A percentile compares a stretch with the other conserved stretches of the same genome.
Evolutionary conservation across 2,329 filamentous ascomycete genomes (phyloP).

Genomic region (Ilyonectria destructans): DNA sequence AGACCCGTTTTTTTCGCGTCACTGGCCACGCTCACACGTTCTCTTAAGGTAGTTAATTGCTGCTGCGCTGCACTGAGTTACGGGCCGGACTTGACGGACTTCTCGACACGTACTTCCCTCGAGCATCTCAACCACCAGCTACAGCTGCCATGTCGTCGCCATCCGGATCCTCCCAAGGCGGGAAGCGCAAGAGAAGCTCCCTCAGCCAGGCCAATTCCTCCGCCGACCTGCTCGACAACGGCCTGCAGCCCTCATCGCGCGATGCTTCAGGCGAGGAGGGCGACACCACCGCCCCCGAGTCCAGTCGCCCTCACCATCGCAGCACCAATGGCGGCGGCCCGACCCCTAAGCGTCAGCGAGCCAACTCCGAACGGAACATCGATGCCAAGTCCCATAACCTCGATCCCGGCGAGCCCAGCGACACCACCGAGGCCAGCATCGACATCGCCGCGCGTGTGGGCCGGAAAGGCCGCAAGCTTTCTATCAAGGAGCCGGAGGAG

Average conservation of each 20-base stretch:
- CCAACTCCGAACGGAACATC: slow-evolving; percentile 70
- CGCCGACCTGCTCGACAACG: slow-evolving; percentile 66
- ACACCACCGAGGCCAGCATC: slow-evolving; percentile 78
- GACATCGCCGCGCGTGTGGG: slow-evolving; percentile 77
- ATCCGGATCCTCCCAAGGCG: slow-evolving; percentile 67
- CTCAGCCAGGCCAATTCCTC: slow-evolving; percentile 66
- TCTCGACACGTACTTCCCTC: slow-evolving; percentile 16
- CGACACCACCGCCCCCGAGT: slow-evolving; percentile 79
- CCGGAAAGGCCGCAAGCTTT: slow-evolving; percentile 68
- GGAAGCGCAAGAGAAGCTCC: slow-evolving; percentile 86
- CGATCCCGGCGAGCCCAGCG: slow-evolving; percentile 79
- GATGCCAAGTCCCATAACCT: slow-evolving; percentile 64
- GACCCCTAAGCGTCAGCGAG: slow-evolving; percentile 85
- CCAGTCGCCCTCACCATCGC: slow-evolving; percentile 71
- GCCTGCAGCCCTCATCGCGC: slow-evolving; percentile 79
- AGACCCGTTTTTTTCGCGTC: slow-evolving; percentile 32
- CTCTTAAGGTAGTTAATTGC: slow-evolving; percentile 29
- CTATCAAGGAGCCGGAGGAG: slow-evolving; percentile 60
- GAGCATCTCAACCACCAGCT: slow-evolving; percentile 11
- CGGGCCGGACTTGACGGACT: slow-evolving; percentile 16
- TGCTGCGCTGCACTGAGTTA: slow-evolving; percentile 16
- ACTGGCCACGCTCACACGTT: slow-evolving; percentile 27
- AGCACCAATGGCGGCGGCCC: slow-evolving; percentile 69
- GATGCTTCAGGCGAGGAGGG: slow-evolving; percentile 89
- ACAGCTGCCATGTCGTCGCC: slow-evolving; percentile 72